Evolutionary conservation across 352 stramenopile genomes (phyloP).

Genomic region (Phytophthora crassamura): DNA sequence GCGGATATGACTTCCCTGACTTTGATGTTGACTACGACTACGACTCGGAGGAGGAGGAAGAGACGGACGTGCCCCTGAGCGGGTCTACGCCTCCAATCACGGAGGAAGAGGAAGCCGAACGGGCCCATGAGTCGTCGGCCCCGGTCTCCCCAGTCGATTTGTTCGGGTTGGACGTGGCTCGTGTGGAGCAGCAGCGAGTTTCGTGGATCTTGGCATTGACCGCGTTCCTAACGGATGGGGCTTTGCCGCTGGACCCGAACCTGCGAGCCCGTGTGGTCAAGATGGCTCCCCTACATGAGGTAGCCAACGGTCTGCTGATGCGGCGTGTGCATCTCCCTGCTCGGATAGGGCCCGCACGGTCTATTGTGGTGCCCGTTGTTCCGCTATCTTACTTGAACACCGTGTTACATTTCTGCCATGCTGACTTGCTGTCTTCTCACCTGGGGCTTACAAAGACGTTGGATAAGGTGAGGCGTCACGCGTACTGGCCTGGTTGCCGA

Average conservation of each 20-base stretch:
- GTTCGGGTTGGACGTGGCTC: background rate
- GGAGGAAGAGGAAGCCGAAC: no score
- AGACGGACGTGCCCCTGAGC: no score
- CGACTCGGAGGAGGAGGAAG: background rate
- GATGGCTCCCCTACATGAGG: background rate
- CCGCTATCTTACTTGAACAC: background rate
- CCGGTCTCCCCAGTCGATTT: background rate
- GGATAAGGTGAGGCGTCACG: slow-evolving; percentile 2
- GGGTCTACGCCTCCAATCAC: no score
- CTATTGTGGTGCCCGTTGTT: background rate
- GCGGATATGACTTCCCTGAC: background rate
- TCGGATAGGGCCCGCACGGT: background rate
- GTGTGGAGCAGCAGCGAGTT: background rate
- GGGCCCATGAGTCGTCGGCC: background rate
- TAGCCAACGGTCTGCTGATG: background rate
- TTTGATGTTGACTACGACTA: background rate
- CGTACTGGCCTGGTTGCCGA: slow-evolving; percentile 8
- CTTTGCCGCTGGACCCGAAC: background rate
- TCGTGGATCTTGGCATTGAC: slow-evolving; percentile 1
- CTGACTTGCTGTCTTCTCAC: background rate
- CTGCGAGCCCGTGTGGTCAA: background rate
- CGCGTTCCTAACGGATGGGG: background rate
- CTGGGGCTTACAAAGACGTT: slow-evolving; percentile 1
- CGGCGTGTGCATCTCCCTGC: background rate
- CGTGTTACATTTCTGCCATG: slow-evolving; percentile 14